A percentile compares a stretch with the other conserved stretches of the same genome.
Conservation (phyloP, 1,284 basidiomycete species). For the Ceratobasidium sp. region DNA sequence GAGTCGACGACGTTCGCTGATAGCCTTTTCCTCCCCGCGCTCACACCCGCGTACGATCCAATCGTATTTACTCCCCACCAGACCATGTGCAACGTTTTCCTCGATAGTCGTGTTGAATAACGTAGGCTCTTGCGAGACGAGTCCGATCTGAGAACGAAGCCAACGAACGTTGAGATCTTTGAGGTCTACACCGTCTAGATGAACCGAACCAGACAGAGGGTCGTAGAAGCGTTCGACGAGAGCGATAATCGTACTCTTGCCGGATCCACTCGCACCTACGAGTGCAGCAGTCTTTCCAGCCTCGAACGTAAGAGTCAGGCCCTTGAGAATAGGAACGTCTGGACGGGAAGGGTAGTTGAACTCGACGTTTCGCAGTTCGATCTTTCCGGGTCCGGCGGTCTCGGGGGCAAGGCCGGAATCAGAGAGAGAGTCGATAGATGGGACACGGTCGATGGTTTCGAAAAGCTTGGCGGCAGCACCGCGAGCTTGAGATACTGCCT, state of each 20-base stretch:
- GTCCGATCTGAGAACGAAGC: constrained; percentile 88
- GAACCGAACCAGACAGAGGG: constrained; percentile 73
- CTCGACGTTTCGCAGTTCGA: constrained; percentile 76
- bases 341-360: constrained; percentile 95
- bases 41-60: constrained; percentile 46
- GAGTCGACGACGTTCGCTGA: constrained; percentile 78
- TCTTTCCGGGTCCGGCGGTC: constrained; percentile 71
- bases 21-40: constrained; percentile 67
- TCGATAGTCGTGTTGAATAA: constrained; percentile 83
- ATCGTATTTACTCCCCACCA: constrained; percentile 61
- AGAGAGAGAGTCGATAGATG: constrained; percentile 83
- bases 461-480: constrained; percentile 93
- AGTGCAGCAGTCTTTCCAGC: constrained; percentile 85
- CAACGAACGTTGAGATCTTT: constrained; percentile 84
- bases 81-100: no score
- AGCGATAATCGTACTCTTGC: constrained; percentile 74
- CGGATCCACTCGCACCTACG: constrained; percentile 91
- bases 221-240: constrained; percentile 92
- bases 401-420: constrained; percentile 76
- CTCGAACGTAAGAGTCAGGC: constrained; percentile 69
- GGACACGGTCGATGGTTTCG: constrained; percentile 87
- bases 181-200: constrained; percentile 81
- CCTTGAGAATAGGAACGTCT: constrained; percentile 82
- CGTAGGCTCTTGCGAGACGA: constrained; percentile 89
- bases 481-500: constrained; percentile 82